Base-by-base conservation (phyloP, 225 moss, liverwort and hornwort genomes). In the Physcomitrium patens region DNA sequence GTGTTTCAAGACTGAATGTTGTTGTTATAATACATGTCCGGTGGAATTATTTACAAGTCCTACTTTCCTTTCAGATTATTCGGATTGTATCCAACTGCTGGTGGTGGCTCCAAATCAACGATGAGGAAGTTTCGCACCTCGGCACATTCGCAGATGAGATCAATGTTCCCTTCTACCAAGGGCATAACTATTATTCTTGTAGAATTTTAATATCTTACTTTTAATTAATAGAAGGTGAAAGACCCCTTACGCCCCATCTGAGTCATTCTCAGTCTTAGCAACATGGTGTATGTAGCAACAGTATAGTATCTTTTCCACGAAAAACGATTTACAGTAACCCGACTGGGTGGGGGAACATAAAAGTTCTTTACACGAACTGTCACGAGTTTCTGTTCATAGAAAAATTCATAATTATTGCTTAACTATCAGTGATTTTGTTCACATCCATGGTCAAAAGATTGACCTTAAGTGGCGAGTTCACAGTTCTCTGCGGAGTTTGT, bases 21-120 rank as follows among this genome's bases (percentile, higher is more conserved):
- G 24, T 51, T 20, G 5, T 44, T 63, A 37, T 57, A 75, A 71
- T 14, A 41, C 49, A 64, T 57, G 37, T 53, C 12, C 26, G 63
- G 23, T 58, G 56, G 71, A 51, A 57, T 52, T 72, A 51, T 79
- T 63, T 79, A 76, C 24, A 63, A 58, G 63, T 62, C 44, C 55
- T 56, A 17, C 43, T 48, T 50, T 71, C 13, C 2, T 46, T 41
- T 71, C 17, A n/a, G 16, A 73, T 58, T 31, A 13, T 46, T 60
- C 18, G 49, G 55, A 48, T 71, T 28, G 8, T 44, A 70, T 75
- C 58, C 60, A 8, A 61, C 17, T 64, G 28, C 54, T 17, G 22
- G 15, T 55, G 44, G 31, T 7, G 31, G 31, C 5, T 37, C 31
- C 5, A 37, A 37, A 2, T 37, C 31, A 37, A 37, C 31, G 31